A percentile compares a stretch with the other conserved stretches of the same genome.
These are phyloP conservation scores for Barnettozyma salicaria DNA, from an alignment of 805 yeast species.

Conservation along the genomic window DNA sequence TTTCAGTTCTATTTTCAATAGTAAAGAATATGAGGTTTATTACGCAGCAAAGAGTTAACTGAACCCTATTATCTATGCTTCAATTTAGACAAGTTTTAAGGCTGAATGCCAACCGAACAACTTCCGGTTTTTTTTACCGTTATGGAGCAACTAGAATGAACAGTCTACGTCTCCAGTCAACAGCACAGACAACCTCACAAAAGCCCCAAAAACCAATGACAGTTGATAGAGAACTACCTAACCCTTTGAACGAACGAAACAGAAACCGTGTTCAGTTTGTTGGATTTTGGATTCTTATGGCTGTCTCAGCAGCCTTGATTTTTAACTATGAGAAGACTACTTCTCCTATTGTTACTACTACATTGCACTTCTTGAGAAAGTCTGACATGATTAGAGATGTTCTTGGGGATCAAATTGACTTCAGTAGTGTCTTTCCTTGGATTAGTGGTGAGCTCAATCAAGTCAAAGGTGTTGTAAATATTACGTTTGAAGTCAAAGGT, in stretches of 20 bases:
- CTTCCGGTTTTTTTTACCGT: conserved; percentile 1
- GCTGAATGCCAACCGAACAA: background rate
- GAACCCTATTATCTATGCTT: background rate
- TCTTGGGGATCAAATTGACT: conserved; percentile 73
- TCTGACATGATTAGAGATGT: conserved; percentile 53
- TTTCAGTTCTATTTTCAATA: too few relatives aligned
- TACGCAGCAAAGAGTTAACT: too few relatives aligned
- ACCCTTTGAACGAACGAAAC: conserved; percentile 54
- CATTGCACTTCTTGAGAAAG: conserved; percentile 79
- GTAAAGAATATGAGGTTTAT: too few relatives aligned
- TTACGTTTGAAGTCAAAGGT: conserved; percentile 68
- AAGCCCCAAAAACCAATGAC: conserved; percentile 18
- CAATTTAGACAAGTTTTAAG: conserved; percentile 1
- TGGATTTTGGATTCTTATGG: conserved; percentile 48
- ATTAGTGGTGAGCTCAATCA: conserved; percentile 79
- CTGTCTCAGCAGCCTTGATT: conserved; percentile 52
- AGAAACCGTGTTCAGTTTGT: conserved; percentile 50
- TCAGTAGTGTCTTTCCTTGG: conserved; percentile 80
- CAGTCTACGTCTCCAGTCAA: conserved; percentile 5
- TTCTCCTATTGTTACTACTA: conserved; percentile 83
- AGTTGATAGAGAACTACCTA: conserved; percentile 76
- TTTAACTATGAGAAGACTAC: conserved; percentile 91
- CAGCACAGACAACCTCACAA: conserved; percentile 2
- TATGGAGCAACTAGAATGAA: conserved; percentile 2
- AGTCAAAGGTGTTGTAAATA: conserved; percentile 73